Base-by-base conservation (phyloP, 2,329 filamentous ascomycete genomes). In the Cytospora chrysosperma region DNA sequence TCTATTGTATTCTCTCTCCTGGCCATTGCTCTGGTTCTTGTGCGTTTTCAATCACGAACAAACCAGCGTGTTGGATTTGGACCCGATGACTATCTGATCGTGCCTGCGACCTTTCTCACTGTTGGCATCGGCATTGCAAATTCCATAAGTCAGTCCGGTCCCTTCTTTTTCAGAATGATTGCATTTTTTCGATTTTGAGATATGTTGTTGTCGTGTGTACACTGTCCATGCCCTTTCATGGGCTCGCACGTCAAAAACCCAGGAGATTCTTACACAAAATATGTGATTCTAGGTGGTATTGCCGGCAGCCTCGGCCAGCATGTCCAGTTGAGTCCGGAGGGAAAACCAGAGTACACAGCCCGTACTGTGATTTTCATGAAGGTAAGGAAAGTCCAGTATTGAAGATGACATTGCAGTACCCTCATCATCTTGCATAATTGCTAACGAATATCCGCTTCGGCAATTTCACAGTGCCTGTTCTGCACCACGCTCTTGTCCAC, bases 401-500 rank as follows among this genome's bases (percentile, higher is more conserved):
- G 17, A 4, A 43, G 17, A 43, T 19, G 37, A 43, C 37, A 43
- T 43, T 43, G 37, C 37, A 43, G 37, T 43, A 43, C 37, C 37
- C 37, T 43, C 15, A 43, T 19, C 37, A 43, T 5, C 8, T 43
- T 19, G 37, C 2, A 43, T n/a, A n/a, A 43, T 43, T 43, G 37
- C 17, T 43, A 43, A 19, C n/a, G 17, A 43, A n/a, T n/a, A 43
- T 43, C 37, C 37, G 37, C 37, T n/a, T 43, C 37, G 37, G 37
- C 21, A 52, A 30, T 19, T 10, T 30, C 28, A 30, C 24, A 52
- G 50, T 52, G 50, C 28, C 24, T 52, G 9, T 52, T 52, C 50
- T 52, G 50, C 50, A 52, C 50, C 26, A 52, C 50, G 26, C 24
- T 52, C 17, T 52, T 52, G 50, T 52, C 50, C 26, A 52, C 50